Base-by-base conservation (phyloP, 2,329 filamentous ascomycete species). In the Coniochaeta prunicola region DNA sequence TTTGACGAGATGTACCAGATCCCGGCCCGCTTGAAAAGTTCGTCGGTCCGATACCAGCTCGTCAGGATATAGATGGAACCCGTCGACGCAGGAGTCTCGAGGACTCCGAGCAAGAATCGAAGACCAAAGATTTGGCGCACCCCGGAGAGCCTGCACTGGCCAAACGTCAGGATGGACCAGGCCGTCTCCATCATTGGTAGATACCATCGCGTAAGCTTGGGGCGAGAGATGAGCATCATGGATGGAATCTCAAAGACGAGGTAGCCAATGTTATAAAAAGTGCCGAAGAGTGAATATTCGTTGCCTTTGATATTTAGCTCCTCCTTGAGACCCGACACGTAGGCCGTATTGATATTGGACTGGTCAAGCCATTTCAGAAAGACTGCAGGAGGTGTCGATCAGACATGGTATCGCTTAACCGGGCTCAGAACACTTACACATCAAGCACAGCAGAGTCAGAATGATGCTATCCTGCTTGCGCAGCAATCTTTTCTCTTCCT, bases 1-100 rank as follows among this genome's bases (percentile, higher is more conserved):
- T 74, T 76, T 28, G 77, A 77, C 5, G 73, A 76, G 1, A 78
- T 73, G 15, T 74, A 81, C 72, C 79, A 81, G 1, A 80, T 72
- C 0, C 78, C 77, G 0, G 77, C 76, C 4, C 80, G 73, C 63
- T 81, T 82, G 60, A 78, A 80, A 0, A 74, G 68, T n/a, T 73
- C 71, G 5, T 66, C 63, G 13, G 66, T 67, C 1, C 65, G 67
- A 40, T 73, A 73, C 71, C 70, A 73, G 0, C 69, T 71, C 1
- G 70, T 59, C 4, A 73, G 66, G 8, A 73, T 58, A 56, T 70
- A 73, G 0, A 71, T 58, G 2, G 62, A 65, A 0, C 67, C 67
- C 1, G 64, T 61, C 4, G 64, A 59, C 3, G 54, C 58, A 30
- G 60, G 59, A 2, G 60, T 59, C 56, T 62, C 59, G 13, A 62